Conservation (phyloP, 23 red algal species). For the Gracilaria domingensis region DNA sequence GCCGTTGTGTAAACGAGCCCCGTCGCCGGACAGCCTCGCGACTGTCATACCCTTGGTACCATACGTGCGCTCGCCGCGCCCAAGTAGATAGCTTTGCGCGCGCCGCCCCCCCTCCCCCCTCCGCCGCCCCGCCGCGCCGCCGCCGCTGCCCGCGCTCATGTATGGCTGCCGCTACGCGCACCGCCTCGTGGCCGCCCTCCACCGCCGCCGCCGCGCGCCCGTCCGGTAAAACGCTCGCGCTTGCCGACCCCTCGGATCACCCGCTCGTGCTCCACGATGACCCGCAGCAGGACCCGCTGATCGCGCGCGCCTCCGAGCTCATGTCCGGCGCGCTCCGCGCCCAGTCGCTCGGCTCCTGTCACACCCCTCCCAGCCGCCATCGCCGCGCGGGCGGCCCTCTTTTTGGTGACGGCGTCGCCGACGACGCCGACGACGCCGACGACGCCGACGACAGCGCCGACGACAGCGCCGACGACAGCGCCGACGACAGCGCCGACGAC, state of each 20-base stretch:
- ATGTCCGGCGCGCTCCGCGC: not conserved
- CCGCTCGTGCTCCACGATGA: not conserved
- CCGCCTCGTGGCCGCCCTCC: not conserved
- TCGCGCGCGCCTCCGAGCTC: not conserved
- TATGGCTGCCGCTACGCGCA: constrained; percentile 17
- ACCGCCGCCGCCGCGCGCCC: not conserved
- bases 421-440: not conserved
- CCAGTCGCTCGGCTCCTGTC: not conserved
- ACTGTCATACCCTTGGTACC: too few species aligned
- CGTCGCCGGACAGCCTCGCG: too few species aligned
- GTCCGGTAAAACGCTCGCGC: not conserved
- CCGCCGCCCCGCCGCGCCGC: too few species aligned
- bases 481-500: not conserved
- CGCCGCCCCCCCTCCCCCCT: not conserved
- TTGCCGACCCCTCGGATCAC: not conserved
- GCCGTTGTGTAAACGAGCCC: too few species aligned
- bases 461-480: not conserved
- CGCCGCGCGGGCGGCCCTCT: not conserved
- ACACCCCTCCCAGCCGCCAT: not conserved
- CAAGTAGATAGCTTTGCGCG: too few species aligned
- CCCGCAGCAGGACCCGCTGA: not conserved
- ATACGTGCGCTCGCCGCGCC: too few species aligned
- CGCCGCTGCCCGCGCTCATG: not conserved
- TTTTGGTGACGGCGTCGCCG: not conserved
- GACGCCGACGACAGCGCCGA: not conserved